Evolutionary conservation across 805 yeast genomes (phyloP).

Genomic region (Brettanomyces nanus): DNA sequence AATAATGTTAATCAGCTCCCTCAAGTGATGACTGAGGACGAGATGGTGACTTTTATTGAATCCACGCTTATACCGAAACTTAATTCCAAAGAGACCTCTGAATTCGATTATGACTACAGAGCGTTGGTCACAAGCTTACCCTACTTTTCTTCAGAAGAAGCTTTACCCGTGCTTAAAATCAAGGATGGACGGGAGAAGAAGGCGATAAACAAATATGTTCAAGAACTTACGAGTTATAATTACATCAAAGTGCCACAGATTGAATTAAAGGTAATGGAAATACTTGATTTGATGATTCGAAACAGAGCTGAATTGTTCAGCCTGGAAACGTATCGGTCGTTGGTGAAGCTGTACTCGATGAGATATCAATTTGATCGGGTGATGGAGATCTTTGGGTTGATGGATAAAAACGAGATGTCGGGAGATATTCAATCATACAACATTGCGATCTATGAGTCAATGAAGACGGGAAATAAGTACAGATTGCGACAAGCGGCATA

Average conservation of each 20-base stretch:
- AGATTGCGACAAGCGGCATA: not conserved
- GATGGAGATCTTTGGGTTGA: not conserved
- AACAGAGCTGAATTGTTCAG: conserved; percentile 4
- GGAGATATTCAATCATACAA: not conserved
- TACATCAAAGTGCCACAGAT: conserved; percentile 2
- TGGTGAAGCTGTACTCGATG: conserved; percentile 6
- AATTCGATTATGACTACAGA: not conserved
- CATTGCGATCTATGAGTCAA: not conserved
- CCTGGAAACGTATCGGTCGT: conserved; percentile 3
- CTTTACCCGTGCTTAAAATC: conserved; percentile 2
- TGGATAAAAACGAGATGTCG: not conserved
- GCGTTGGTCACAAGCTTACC: not conserved
- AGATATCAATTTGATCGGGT: conserved; percentile 6
- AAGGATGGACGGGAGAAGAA: not conserved
- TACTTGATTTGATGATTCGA: conserved; percentile 4
- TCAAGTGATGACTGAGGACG: not conserved
- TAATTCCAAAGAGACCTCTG: not conserved
- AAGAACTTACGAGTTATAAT: conserved; percentile 4
- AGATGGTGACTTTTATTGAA: not conserved
- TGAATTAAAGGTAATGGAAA: conserved; percentile 2
- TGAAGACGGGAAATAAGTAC: conserved; percentile 1
- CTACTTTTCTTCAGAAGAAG: not conserved
- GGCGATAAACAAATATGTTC: conserved; percentile 5
- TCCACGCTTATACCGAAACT: not conserved
- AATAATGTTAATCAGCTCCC: not conserved